These are phyloP conservation scores for Candida anglica DNA, from an alignment of 805 yeast species.

Conservation along the genomic window DNA sequence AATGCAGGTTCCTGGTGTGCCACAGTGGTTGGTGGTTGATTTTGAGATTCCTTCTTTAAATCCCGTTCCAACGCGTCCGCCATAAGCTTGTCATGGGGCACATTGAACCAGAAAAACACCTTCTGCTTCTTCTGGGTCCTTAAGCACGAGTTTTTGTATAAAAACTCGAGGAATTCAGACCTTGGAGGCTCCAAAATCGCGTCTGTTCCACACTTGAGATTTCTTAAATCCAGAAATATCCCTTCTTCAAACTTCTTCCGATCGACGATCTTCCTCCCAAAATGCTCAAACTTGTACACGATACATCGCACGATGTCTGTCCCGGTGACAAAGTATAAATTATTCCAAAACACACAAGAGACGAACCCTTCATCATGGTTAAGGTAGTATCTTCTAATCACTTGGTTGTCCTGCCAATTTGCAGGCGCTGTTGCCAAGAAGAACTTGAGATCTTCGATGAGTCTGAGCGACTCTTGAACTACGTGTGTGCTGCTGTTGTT, in stretches of 20 bases:
- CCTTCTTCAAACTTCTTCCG: conserved; percentile 97
- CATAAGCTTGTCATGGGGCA: conserved; percentile 88
- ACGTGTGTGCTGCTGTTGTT: background rate
- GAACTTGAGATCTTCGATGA: conserved; percentile 76
- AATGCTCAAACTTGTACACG: conserved; percentile 81
- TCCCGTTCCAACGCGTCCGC: conserved; percentile 93
- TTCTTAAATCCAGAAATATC: conserved; percentile 83
- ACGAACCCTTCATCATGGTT: conserved; percentile 89
- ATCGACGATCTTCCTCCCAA: conserved; percentile 81
- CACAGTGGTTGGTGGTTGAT: conserved; percentile 66
- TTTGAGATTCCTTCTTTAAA: conserved; percentile 65
- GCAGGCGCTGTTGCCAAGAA: conserved; percentile 93
- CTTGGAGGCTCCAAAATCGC: conserved; percentile 86
- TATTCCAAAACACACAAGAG: conserved; percentile 91
- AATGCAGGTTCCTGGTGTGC: conserved; percentile 76
- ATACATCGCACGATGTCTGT: conserved; percentile 94
- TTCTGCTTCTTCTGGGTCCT: conserved; percentile 96
- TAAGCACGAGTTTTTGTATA: conserved; percentile 81
- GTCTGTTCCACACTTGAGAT: conserved; percentile 79
- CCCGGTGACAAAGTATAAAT: conserved; percentile 85
- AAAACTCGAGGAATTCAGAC: conserved; percentile 76
- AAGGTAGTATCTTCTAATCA: conserved; percentile 77
- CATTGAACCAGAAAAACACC: conserved; percentile 95
- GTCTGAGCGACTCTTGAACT: conserved; percentile 49
- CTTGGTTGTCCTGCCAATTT: conserved; percentile 85